Evolutionary conservation across 345 rosid species (phyloP).

Genomic region (Bretschneidera sinensis): DNA sequence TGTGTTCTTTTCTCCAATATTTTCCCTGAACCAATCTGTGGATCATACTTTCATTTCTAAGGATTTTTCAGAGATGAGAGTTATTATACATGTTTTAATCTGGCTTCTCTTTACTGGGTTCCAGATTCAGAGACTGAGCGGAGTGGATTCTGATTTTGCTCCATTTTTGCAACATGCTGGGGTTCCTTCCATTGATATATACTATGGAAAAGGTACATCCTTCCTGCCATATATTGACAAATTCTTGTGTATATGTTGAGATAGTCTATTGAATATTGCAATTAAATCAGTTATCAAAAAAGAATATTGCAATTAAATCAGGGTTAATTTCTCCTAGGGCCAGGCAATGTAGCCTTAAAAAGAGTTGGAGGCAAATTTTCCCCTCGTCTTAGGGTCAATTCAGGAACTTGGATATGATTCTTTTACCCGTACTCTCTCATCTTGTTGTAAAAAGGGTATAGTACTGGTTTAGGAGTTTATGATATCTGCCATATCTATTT

Average conservation of each 20-base stretch:
- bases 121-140: constrained; percentile 83
- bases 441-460: too few relatives aligned
- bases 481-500: too few relatives aligned
- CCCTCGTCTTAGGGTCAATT: neutral
- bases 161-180: constrained; percentile 97
- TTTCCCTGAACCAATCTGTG: constrained; percentile 1
- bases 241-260: too few relatives aligned
- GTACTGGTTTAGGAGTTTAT: too few relatives aligned
- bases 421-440: too few relatives aligned
- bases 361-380: neutral
- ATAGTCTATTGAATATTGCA: too few relatives aligned
- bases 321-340: neutral
- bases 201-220: constrained; percentile 77
- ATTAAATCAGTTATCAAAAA: neutral
- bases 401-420: too few relatives aligned
- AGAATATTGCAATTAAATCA: too few relatives aligned
- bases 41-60: neutral
- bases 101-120: constrained; percentile 14
- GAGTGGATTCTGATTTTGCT: constrained; percentile 87
- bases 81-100: neutral
- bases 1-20: neutral
- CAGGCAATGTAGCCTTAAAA: neutral
- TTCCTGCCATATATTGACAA: neutral
- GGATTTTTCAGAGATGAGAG: constrained; percentile 3
- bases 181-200: constrained; percentile 79